phyloP scores from a whole-genome alignment of 176 grass and related monocot genomes.

The Carex pumila region DNA sequence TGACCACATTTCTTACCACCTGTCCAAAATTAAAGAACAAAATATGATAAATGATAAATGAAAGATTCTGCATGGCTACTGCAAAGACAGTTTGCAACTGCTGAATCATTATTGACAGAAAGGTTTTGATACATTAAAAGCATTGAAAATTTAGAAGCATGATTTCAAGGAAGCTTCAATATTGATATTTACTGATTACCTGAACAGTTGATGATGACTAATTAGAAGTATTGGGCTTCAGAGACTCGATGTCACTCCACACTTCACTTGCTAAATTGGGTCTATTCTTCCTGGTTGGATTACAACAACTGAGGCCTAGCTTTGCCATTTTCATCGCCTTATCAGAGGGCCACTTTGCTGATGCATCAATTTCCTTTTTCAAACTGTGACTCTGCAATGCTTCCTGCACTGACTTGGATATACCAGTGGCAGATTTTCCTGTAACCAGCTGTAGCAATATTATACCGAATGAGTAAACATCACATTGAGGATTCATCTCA shows the following conservation, averaged over 20 bases:
- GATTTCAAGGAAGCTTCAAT: background rate
- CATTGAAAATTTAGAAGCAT: background rate
- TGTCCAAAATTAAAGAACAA: too few species aligned
- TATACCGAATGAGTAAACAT: slow-evolving; percentile 50
- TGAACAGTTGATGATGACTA: background rate
- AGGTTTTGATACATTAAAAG: too few species aligned
- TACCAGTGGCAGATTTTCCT: slow-evolving; percentile 18
- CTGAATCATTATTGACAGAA: too few species aligned
- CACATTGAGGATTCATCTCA: slow-evolving; percentile 34
- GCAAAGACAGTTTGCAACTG: too few species aligned
- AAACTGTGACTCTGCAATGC: slow-evolving; percentile 23
- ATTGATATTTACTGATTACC: background rate
- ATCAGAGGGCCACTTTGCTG: slow-evolving; percentile 35
- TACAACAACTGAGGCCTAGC: slow-evolving; percentile 31
- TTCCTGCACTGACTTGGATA: slow-evolving; percentile 26
- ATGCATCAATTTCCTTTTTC: slow-evolving; percentile 22
- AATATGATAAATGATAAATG: too few species aligned
- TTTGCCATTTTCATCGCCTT: slow-evolving; percentile 29
- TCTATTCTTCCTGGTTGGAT: slow-evolving; percentile 24
- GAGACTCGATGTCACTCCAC: slow-evolving; percentile 34
- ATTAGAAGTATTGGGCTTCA: slow-evolving; percentile 22
- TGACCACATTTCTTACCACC: too few species aligned
- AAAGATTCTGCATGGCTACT: too few species aligned
- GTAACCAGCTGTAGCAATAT: slow-evolving; percentile 43
- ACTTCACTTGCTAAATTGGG: slow-evolving; percentile 30